phyloP scores from a whole-genome alignment of 768 basidiomycete genomes.

The Kwoniella sp. region DNA sequence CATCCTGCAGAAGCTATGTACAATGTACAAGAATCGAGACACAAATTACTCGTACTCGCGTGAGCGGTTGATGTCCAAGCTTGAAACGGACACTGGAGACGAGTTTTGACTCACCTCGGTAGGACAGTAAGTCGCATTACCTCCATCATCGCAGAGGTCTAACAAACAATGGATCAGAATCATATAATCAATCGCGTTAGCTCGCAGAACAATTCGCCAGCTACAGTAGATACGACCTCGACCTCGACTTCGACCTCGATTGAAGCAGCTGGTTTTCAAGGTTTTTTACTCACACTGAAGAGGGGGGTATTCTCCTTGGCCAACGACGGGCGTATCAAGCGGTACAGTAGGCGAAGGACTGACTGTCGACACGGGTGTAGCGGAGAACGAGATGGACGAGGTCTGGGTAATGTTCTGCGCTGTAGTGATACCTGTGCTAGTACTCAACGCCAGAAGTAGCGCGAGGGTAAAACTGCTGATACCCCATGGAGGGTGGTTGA shows the following conservation, averaged over 20 bases:
- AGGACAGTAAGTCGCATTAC: constrained; percentile 50
- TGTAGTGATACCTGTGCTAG: background rate
- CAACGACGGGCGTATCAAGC: constrained; percentile 56
- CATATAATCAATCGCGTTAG: no score
- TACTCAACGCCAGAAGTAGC: background rate
- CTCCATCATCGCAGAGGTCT: constrained; percentile 49
- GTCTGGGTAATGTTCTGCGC: constrained; percentile 34
- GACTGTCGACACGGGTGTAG: constrained; percentile 62
- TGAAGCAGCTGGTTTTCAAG: no score
- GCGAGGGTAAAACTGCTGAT: background rate
- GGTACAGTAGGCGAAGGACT: constrained; percentile 67
- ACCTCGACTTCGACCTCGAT: no score
- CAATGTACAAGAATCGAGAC: background rate
- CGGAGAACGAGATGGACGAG: constrained; percentile 34
- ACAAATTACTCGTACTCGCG: no score
- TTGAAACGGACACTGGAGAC: no score
- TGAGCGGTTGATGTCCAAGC: no score
- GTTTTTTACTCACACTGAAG: constrained; percentile 45
- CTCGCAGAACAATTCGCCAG: background rate
- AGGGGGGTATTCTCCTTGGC: constrained; percentile 46
- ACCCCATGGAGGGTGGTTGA: background rate
- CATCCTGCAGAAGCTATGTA: constrained; percentile 21
- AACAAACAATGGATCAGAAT: no score
- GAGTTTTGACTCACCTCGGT: no score
- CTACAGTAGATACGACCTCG: background rate